Conservation (phyloP, 2,329 filamentous ascomycete genomes). For the Aspergillus terreus region DNA sequence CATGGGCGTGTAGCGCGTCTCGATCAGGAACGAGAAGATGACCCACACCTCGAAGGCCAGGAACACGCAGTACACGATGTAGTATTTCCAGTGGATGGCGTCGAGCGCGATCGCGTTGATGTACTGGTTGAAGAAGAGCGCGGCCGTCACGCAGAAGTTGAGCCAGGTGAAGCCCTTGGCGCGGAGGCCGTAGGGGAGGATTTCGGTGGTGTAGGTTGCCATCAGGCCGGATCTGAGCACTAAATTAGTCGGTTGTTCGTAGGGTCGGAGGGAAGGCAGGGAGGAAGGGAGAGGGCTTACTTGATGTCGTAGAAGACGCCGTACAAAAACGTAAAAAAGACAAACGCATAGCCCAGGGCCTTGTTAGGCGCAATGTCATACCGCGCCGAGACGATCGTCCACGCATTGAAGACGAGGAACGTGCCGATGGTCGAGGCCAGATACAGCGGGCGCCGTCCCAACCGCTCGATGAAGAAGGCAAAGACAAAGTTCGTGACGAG, state of each 20-base stretch:
- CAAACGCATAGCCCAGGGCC: slow-evolving; percentile 32
- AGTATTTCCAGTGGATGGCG: slow-evolving; percentile 29
- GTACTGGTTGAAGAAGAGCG: slow-evolving; percentile 26
- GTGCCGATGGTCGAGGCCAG: slow-evolving; percentile 40
- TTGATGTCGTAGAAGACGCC: slow-evolving; percentile 33
- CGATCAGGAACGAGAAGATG: slow-evolving; percentile 35
- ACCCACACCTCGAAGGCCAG: slow-evolving; percentile 26
- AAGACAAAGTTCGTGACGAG: slow-evolving; percentile 30
- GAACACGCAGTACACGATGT: slow-evolving; percentile 33
- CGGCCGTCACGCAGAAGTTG: slow-evolving; percentile 20
- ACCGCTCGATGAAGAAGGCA: slow-evolving; percentile 36
- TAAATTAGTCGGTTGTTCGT: not conserved
- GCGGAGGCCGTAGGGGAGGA: slow-evolving; percentile 45
- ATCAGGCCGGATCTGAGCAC: slow-evolving; percentile 14
- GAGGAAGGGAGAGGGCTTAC: not conserved
- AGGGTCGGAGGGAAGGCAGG: not conserved
- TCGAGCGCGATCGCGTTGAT: slow-evolving; percentile 25
- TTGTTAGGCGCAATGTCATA: slow-evolving; percentile 2
- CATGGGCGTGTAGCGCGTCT: slow-evolving; percentile 29
- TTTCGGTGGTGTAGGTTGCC: slow-evolving; percentile 40
- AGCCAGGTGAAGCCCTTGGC: slow-evolving; percentile 41
- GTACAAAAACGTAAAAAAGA: slow-evolving; percentile 42
- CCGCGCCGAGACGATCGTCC: not conserved
- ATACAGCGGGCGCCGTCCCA: slow-evolving; percentile 42
- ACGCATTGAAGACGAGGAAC: slow-evolving; percentile 32